Base-by-base conservation (phyloP, 768 basidiomycete species). In the Pleurotus platypus region DNA sequence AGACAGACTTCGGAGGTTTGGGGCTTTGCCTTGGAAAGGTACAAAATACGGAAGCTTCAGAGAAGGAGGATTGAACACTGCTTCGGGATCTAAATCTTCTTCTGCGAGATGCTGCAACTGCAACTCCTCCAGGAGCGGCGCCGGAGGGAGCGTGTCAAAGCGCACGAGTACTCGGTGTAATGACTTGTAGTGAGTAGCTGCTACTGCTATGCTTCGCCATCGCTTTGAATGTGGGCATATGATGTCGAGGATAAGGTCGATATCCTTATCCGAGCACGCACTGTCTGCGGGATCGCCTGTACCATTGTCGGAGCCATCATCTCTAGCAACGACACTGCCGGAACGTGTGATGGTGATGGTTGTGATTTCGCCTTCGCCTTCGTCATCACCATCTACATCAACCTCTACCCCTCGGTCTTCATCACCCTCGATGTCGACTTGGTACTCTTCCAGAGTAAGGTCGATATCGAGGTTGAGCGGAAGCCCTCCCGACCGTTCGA, bases 391-490 rank as follows among this genome's bases (percentile, higher is more conserved):
- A 35, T 35, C 30, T 8, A 35, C 30, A 8, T 35, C 30, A 35
- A 35, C 30, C 30, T 35, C 8, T 8, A 35, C 30, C 9, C 30
- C 30, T 35, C 30, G 30, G n/a, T 66, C 59, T n/a, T 66, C 66
- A 4, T 64, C 63, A 35, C 64, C 65, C 35, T 64, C 59, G 46
- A 66, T 67, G 22, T 67, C 64, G n/a, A 62, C 64, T 22, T 61
- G 48, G n/a, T 60, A 47, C 4, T 74, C 74, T 0, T 63, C 59
- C 20, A 67, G 58, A 11, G 73, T 71, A 57, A 72, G 78, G 61
- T 78, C 79, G 46, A 88, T 74, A 26, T 62, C 67, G 59, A 90
- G 78, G 26, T 78, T 72, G 53, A 90, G 71, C 12, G 83, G 83
- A 4, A 79, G 74, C 2, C 71, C 72, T 60, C 81, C 78, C 24